Evolutionary conservation across 2,329 filamentous ascomycete genomes (phyloP), one percentile per base, ranked within the genome.

Genomic region (Drechmeria coniospora): DNA sequence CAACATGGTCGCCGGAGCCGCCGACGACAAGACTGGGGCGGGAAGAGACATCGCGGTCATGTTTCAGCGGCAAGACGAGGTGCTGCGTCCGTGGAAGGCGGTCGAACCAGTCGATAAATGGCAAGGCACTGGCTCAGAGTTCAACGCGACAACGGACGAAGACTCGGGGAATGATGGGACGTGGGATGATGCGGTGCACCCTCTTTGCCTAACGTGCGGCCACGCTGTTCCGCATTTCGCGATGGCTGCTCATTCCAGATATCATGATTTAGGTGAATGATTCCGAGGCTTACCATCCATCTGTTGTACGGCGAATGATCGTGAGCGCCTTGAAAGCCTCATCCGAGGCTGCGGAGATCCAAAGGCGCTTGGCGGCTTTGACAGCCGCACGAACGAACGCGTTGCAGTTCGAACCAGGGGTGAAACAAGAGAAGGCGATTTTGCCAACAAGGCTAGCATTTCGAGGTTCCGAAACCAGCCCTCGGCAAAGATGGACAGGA

Each of bases 1-100:
- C 10, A 92, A 93, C 46, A 87, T 95, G 75, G 65, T 65, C 2
- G 58, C 65, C 22, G 60, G 57, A 11, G 70, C 67, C 4, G 57
- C 57, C 10, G 60, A 65, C 21, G 49, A 51, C 21, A 54, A 61
- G 32, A 53, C 57, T 8, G 67, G 65, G 17, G 59, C 56, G n/a
- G 81, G 80, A 1, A 64, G 79, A 36, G 75, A 93, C 43, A 93
- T 94, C 38, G 66, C 67, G 1, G 68, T 61, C 43, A 92, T 94
- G 83, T 92, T 94, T 47, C 72, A 61, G 42, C 64, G 62, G 30
- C 83, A 92, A 46, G 74, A 81, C 27, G 64, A 71, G 24, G 65
- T 73, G 17, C 54, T 84, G 30, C 71, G 64, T 34, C 72, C 79
- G 27, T 86, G 77, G 57, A 73, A 57, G 27, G 60, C 74, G 2